Evolutionary conservation across 495 filamentous ascomycete species (phyloP), one percentile per base, ranked within the genome.

Genomic region (Penicillium paradoxum): DNA sequence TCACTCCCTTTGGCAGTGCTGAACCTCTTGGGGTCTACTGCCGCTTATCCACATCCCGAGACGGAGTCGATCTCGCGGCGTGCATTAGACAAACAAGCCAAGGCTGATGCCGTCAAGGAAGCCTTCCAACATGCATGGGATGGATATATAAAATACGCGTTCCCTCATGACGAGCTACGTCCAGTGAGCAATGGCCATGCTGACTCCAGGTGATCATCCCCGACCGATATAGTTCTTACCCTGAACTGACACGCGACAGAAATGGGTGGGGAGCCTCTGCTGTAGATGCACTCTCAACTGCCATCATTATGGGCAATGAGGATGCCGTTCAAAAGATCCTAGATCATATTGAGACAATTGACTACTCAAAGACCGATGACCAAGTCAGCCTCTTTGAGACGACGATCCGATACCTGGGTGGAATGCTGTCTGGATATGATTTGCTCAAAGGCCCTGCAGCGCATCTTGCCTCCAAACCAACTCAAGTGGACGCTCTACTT

Each of bases 241-340:
- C 7, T 22, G 27, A 37, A 19, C 57, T 53, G 51, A 42, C 59
- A 27, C 50, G 42, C 7, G 21, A 40, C 46, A 90, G 90, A 51
- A 93, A 92, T 63, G 85, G 85, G 55, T 96, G 90, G 90, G 90
- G 90, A 10, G 90, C 90, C 37, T 87, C 81, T 36, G 88, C 89
- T 6, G 79, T 93, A 13, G 90, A 96, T 70, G 89, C 89, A 11
- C 71, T 96, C 27, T 86, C 81, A 51, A 95, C 90, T 0, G 90
- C 89, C 0, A 68, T 90, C 34, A 70, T 96, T 9, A 95, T 95
- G 89, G 74, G 74, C 37, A 78, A 89, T 19, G 69, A 73, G 15
- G 76, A 85, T 33, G 81, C 87, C 30, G 82, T 93, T 30, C 72
- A 80, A 17, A 71, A 81, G 27, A 90, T 93, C 40, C 60, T 95